These are phyloP conservation scores for Fragilaria crotonensis DNA, from an alignment of 108 stramenopile species.

Conservation along the genomic window DNA sequence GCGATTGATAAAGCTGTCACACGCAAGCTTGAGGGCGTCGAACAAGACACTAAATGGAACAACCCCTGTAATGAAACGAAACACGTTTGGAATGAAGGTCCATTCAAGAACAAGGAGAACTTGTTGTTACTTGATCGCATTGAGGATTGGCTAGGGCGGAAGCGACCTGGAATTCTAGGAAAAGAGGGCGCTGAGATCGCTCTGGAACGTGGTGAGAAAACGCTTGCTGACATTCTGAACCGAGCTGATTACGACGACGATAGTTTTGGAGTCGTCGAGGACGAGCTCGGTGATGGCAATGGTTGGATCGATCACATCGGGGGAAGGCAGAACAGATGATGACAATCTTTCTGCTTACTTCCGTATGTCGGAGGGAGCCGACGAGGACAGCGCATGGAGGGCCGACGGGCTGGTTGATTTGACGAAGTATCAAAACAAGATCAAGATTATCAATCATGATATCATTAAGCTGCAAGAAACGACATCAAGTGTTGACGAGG, in stretches of 20 bases:
- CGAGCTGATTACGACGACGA: slow-evolving; percentile 33
- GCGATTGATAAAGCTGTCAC: slow-evolving; percentile 17
- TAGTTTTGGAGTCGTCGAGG: slow-evolving; percentile 30
- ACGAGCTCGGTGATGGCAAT: slow-evolving; percentile 24
- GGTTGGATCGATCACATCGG: slow-evolving; percentile 81
- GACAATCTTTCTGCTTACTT: slow-evolving; percentile 81
- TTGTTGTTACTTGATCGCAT: slow-evolving; percentile 55
- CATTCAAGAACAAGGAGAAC: slow-evolving; percentile 55
- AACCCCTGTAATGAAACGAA: slow-evolving; percentile 37
- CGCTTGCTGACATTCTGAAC: slow-evolving; percentile 65
- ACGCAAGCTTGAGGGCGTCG: not conserved
- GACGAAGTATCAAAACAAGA: slow-evolving; percentile 54
- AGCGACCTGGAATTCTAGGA: slow-evolving; percentile 61
- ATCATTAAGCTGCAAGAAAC: slow-evolving; percentile 35
- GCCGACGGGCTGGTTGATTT: slow-evolving; percentile 68
- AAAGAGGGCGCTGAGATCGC: slow-evolving; percentile 73
- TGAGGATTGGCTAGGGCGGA: slow-evolving; percentile 81
- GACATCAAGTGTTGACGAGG: slow-evolving; percentile 83
- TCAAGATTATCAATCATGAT: slow-evolving; percentile 20
- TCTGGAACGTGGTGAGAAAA: slow-evolving; percentile 57
- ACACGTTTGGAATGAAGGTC: slow-evolving; percentile 75
- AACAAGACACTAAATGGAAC: slow-evolving; percentile 21
- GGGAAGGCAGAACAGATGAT: slow-evolving; percentile 76
- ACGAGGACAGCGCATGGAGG: slow-evolving; percentile 63
- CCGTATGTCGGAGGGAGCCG: slow-evolving; percentile 79